Evolutionary conservation across 345 rosid genomes (phyloP).

Genomic region (Nephelium lappaceum): DNA sequence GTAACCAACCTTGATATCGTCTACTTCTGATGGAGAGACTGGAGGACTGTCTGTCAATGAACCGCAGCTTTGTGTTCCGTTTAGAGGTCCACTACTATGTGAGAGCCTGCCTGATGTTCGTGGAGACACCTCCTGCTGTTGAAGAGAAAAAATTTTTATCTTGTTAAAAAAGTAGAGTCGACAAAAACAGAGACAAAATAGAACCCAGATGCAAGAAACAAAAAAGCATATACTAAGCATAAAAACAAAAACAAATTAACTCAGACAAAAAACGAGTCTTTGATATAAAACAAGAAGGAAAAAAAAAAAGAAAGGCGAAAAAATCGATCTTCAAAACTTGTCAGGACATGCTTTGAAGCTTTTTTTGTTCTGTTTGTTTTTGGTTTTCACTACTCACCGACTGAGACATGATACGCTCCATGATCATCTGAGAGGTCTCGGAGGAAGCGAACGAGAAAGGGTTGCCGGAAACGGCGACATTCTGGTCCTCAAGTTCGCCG

Average conservation of each 20-base stretch:
- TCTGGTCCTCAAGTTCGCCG: conserved; percentile 62
- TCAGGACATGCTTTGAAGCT: not conserved
- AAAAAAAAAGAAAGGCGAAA: not conserved
- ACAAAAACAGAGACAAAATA: not conserved
- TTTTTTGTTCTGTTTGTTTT: no score
- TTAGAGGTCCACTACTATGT: conserved; percentile 87
- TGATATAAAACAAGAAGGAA: not conserved
- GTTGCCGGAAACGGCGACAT: conserved; percentile 71
- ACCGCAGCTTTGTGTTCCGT: conserved; percentile 42
- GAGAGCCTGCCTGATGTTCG: conserved; percentile 85
- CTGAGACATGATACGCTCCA: conserved; percentile 98
- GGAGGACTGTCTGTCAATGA: conserved; percentile 97
- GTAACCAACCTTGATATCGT: conserved; percentile 68
- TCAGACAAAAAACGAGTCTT: not conserved
- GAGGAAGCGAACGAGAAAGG: conserved; percentile 92
- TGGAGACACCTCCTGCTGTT: conserved; percentile 90
- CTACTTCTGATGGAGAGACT: conserved; percentile 81
- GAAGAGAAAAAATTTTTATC: not conserved
- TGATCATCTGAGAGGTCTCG: conserved; percentile 96
- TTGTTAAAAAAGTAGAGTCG: not conserved
- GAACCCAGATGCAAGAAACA: not conserved
- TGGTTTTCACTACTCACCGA: conserved; percentile 60
- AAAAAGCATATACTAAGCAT: not conserved
- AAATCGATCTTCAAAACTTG: not conserved
- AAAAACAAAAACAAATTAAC: not conserved